Base-by-base conservation (phyloP, 208 protist genomes). In the Hexamita inflata region DNA sequence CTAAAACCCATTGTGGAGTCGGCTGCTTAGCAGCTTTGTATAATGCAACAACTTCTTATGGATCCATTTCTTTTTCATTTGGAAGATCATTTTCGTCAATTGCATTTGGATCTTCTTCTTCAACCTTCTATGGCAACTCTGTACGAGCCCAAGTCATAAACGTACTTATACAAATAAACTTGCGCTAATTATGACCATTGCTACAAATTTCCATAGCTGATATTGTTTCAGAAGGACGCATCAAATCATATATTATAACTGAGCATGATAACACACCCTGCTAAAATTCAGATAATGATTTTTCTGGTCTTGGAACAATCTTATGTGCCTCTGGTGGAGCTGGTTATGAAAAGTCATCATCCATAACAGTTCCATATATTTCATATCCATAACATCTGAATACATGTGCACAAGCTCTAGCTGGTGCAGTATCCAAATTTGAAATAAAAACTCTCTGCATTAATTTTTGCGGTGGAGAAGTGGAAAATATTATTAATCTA, bases 361-460 rank as follows among this genome's bases (percentile, higher is more conserved):
- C 64, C 38, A 45, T 7, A 7, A 70, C 7, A 38, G 64, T 70
- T 2, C 64, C 64, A 70, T 70, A 70, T 15, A 70, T 45, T n/a
- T 70, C 64, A n/a, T 38, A 70, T 19, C 64, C 64, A 49, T 45
- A 70, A n/a, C 34, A 35, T 7, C 64, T 7, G 38, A 70, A 70
- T 30, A 70, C 64, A 32, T 70, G 64, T 4, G 64, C n/a, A 45
- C 64, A 70, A 32, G 64, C 64, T 45, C 35, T 70, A 38, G 32
- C 64, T 57, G 64, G 9, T 40, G 64, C 9, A n/a, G 64, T 70
- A 38, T 70, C 64, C 28, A 70, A 49, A 45, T 70, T 7, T 15
- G 64, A 70, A 38, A 70, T 70, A n/a, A 70, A 70, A n/a, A 70
- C 64, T 57, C 64, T 7, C 40, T 70, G n/a, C n/a, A n/a, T n/a